A percentile compares a stretch with the other conserved stretches of the same genome.
phyloP scores from a whole-genome alignment of 1,284 basidiomycete species.

The Ustanciosporium gigantosporum region DNA sequence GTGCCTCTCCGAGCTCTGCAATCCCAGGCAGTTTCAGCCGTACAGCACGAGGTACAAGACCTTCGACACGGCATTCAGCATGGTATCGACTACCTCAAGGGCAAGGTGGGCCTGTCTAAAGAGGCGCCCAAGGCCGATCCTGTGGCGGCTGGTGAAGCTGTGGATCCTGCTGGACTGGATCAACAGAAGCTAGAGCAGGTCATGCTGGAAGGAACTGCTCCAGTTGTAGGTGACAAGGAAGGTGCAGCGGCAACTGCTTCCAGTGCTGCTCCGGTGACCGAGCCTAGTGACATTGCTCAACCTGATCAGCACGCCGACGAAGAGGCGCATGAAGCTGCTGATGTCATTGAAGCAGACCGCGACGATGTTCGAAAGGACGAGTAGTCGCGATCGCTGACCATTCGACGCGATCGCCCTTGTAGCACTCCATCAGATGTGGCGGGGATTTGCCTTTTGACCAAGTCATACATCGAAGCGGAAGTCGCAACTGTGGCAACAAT shows the following conservation, averaged over 20 bases:
- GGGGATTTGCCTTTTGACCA: no score
- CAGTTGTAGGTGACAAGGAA: conserved; percentile 4
- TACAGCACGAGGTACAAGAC: conserved; percentile 1
- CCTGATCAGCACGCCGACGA: conserved; percentile 30
- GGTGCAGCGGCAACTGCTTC: background rate
- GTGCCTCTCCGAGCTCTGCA: conserved; percentile 26
- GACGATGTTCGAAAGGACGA: conserved; percentile 3
- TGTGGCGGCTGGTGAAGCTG: conserved; percentile 7
- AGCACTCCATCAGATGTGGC: no score
- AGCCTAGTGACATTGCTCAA: conserved; percentile 9
- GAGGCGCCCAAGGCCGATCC: conserved; percentile 6
- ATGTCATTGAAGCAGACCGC: conserved; percentile 21
- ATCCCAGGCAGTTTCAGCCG: conserved; percentile 15
- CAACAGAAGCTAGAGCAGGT: conserved; percentile 46
- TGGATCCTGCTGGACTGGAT: conserved; percentile 40
- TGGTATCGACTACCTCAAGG: conserved; percentile 20
- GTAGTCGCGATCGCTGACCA: no score
- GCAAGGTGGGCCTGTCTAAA: conserved; percentile 11
- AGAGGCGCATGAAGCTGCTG: conserved; percentile 33
- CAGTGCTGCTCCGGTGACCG: background rate
- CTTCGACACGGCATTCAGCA: conserved; percentile 24
- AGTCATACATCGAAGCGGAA: no score
- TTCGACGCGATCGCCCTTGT: no score
- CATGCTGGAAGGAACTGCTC: conserved; percentile 42
- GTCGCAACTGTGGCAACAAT: no score